Evolutionary conservation across 148 eudicot species (phyloP), one percentile per base, ranked within the genome.

Genomic region (Fallopia convolvulus): DNA sequence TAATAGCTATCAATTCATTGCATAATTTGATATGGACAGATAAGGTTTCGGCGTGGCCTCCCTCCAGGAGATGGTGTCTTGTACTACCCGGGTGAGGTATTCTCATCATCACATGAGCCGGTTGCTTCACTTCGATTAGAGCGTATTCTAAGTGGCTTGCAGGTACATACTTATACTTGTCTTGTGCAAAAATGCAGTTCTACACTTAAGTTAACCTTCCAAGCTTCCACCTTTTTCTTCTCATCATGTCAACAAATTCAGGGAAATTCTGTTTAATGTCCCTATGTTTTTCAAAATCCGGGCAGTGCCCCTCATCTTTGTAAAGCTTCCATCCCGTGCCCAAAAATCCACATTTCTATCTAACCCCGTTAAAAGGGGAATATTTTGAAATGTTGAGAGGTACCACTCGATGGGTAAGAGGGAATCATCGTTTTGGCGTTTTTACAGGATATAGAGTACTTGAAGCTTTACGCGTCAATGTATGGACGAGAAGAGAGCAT

Each of bases 41-140:
- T 95, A 76, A 85, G 85, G 78, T 95, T 95, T 82, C 91, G 99
- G 71, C 97, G 97, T 75, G 99, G 99, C 78, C 97, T 95, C 75
- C 99, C 99, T 71, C 97, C 99, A 6, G 99, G 99, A 74, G 99
- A 95, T 44, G 99, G 99, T 36, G 99, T 95, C 78, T 87, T 95
- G 81, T 95, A 84, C 84, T 95, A 95, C 84, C 99, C 99, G 44
- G 97, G 99, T 41, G 94, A 95, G 85, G 99, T 87, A 63, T 95
- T 95, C 88, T 85, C 99, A 21, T 82, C 94, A 75, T 95, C 97
- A 1, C 85, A 87, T 77, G 85, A 95, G 76, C 99, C 99, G 5
- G 97, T 95, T 65, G 99, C 99, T 81, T 95, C 99, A 18, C 77
- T 92, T 26, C 86, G 99, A 81, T 82, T 95, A 56, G 99, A 95